A percentile compares a stretch with the other conserved stretches of the same genome.
Conservation (phyloP, 2,329 filamentous ascomycete genomes). For the Aspergillus fumigatus region DNA sequence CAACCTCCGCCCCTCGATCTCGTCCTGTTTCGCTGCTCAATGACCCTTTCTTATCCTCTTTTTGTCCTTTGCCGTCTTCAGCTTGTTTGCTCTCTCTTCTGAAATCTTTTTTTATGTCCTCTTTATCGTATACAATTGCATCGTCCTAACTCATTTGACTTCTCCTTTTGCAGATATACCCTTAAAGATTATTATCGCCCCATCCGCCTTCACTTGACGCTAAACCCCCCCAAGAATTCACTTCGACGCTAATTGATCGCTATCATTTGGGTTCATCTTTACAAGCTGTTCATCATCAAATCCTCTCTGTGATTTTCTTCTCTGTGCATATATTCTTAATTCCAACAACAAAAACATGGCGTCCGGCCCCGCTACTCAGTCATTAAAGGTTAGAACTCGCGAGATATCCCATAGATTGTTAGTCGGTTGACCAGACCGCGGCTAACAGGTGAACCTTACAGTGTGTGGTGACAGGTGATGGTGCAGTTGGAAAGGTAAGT, state of each 20-base stretch:
- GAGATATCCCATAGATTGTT: conserved; percentile 4
- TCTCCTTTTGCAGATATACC: neutral
- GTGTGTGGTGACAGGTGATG: conserved; percentile 98
- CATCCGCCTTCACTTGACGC: neutral
- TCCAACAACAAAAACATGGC: conserved; percentile 50
- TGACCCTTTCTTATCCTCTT: neutral
- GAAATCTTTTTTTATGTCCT: neutral
- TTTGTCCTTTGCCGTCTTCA: neutral
- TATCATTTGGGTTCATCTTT: neutral
- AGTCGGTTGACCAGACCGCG: conserved; percentile 15
- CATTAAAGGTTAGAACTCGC: conserved; percentile 67
- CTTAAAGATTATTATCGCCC: neutral
- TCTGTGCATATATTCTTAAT: conserved; percentile 17
- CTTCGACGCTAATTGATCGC: neutral
- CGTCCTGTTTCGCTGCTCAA: neutral
- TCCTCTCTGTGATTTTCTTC: conserved; percentile 6
- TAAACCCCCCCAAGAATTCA: neutral
- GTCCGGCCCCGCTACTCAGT: conserved; percentile 81
- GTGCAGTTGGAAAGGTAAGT: conserved; percentile 95
- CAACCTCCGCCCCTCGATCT: neutral
- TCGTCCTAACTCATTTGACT: neutral
- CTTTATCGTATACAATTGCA: neutral
- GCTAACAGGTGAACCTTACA: conserved; percentile 46
- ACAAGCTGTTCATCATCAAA: conserved; percentile 2
- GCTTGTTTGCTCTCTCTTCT: neutral